A percentile compares a stretch with the other conserved stretches of the same genome.
Evolutionary conservation across 2,329 filamentous ascomycete species (phyloP).

Genomic region (Domatiomyces globalis): DNA sequence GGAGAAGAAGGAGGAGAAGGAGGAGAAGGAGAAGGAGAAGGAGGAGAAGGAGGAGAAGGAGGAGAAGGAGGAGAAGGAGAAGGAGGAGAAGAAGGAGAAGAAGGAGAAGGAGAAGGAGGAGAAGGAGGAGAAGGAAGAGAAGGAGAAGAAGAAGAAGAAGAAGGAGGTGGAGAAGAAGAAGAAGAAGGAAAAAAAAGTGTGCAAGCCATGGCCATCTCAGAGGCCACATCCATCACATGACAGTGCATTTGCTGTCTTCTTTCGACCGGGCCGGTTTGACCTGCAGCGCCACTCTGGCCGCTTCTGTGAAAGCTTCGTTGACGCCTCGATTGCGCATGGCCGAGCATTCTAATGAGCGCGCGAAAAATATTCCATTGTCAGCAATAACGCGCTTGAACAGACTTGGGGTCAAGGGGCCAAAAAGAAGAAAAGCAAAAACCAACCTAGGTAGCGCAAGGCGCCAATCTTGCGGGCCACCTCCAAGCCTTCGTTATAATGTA

Average conservation of each 20-base stretch:
- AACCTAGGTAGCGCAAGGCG: conserved; percentile 77
- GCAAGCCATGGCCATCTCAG: neutral
- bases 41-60: too few species aligned
- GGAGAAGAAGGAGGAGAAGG: too few species aligned
- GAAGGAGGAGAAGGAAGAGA: too few species aligned
- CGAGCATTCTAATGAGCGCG: conserved; percentile 60
- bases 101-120: neutral
- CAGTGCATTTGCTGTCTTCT: conserved; percentile 19
- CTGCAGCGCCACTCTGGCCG: conserved; percentile 73
- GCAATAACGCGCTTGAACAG: too few species aligned
- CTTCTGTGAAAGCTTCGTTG: conserved; percentile 97
- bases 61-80: too few species aligned
- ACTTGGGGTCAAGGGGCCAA: neutral
- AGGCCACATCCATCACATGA: conserved; percentile 14
- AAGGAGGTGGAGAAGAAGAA: neutral
- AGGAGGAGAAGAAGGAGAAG: neutral
- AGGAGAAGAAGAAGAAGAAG: neutral
- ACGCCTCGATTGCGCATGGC: conserved; percentile 96
- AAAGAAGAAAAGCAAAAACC: conserved; percentile 10
- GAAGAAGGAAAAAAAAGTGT: neutral
- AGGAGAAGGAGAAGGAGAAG: too few species aligned
- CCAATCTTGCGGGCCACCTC: conserved; percentile 85
- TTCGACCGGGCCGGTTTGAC: conserved; percentile 29
- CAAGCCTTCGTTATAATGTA: conserved; percentile 81
- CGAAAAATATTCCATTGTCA: neutral